Evolutionary conservation across 306 rosid genomes (phyloP).

Genomic region (Rosa rugosa): DNA sequence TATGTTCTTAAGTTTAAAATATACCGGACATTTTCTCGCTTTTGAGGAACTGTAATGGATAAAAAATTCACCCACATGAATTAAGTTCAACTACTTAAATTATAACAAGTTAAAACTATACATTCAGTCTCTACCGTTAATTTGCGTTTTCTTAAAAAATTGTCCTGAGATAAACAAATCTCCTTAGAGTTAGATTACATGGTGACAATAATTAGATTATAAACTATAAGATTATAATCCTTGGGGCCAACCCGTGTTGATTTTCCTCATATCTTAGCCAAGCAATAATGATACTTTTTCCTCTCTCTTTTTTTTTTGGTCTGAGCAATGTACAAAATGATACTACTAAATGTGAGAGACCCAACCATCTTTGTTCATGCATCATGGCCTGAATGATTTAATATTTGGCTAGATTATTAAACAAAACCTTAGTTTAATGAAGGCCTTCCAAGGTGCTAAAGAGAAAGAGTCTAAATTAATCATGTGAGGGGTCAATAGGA

Average conservation of each 20-base stretch:
- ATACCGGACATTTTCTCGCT: too few relatives aligned
- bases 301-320: neutral
- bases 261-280: constrained; percentile 27
- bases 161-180: too few relatives aligned
- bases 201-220: neutral
- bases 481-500: constrained; percentile 32
- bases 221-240: constrained; percentile 22
- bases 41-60: too few relatives aligned
- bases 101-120: too few relatives aligned
- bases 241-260: constrained; percentile 41
- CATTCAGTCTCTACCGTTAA: too few relatives aligned
- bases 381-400: constrained; percentile 62
- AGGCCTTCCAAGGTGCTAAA: constrained; percentile 48
- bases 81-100: too few relatives aligned
- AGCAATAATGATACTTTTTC: constrained; percentile 24
- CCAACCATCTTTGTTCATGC: constrained; percentile 25
- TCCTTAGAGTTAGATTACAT: too few relatives aligned
- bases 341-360: neutral
- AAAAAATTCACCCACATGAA: too few relatives aligned
- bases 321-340: neutral
- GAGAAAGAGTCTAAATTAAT: constrained; percentile 44
- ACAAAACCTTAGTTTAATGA: constrained; percentile 47
- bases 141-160: too few relatives aligned
- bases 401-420: constrained; percentile 33
- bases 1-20: too few relatives aligned